Evolutionary conservation across 352 stramenopile genomes (phyloP).

Genomic region (Globisporangium recalcitrans): DNA sequence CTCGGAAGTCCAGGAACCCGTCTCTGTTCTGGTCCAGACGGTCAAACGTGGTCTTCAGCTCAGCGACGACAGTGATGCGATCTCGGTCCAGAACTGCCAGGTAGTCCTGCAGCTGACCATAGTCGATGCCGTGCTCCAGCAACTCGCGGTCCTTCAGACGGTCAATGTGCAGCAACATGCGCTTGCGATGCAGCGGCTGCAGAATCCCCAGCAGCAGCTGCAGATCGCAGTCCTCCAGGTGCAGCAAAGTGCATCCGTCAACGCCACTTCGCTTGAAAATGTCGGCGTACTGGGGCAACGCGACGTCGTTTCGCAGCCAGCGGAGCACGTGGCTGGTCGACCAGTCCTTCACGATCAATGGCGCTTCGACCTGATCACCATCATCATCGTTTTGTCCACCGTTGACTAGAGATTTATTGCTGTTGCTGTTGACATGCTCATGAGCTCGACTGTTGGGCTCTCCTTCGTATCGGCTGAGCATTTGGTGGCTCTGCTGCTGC

Average conservation of each 20-base stretch:
- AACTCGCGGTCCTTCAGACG: slow-evolving; percentile 57
- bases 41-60: slow-evolving; percentile 70
- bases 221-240: slow-evolving; percentile 54
- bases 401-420: not conserved
- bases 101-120: slow-evolving; percentile 70
- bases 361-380: slow-evolving; percentile 6
- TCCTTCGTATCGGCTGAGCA: not conserved
- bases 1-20: slow-evolving; percentile 45
- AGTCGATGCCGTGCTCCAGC: slow-evolving; percentile 54
- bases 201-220: slow-evolving; percentile 58
- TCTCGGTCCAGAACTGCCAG: slow-evolving; percentile 64
- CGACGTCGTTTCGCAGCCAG: slow-evolving; percentile 46
- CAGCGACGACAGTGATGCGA: slow-evolving; percentile 51
- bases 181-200: slow-evolving; percentile 51
- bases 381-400: not conserved
- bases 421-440: not conserved
- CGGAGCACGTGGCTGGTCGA: slow-evolving; percentile 35
- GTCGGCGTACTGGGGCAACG: slow-evolving; percentile 44
- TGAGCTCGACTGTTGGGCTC: not conserved
- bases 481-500: not conserved
- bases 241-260: slow-evolving; percentile 58
- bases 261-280: slow-evolving; percentile 51
- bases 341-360: slow-evolving; percentile 50
- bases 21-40: slow-evolving; percentile 55
- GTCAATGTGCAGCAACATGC: slow-evolving; percentile 52